Conservation (phyloP, 257 asterid species). For the Nicotiana paniculata region DNA sequence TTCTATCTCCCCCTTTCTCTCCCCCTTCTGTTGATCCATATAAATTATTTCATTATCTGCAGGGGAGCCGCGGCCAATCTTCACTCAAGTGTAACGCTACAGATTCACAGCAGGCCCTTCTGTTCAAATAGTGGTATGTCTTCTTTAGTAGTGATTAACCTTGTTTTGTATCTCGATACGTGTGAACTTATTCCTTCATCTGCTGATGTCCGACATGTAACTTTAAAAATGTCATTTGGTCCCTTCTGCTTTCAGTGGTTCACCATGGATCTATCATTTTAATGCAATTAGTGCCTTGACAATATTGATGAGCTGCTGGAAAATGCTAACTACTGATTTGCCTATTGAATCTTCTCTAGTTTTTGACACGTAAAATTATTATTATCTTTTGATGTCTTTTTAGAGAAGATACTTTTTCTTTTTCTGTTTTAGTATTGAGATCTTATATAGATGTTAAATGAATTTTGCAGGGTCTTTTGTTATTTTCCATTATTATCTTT, state of each 20-base stretch:
- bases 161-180: background rate
- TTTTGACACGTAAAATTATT: conserved; percentile 3
- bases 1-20: background rate
- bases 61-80: conserved; percentile 34
- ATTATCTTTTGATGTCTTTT: background rate
- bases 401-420: background rate
- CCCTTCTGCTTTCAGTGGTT: too few species aligned
- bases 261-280: too few species aligned
- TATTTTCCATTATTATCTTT: background rate
- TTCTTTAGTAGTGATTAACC: background rate
- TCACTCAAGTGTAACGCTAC: conserved; percentile 32
- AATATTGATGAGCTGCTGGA: too few species aligned
- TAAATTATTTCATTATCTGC: conserved; percentile 16
- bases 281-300: too few species aligned
- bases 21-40: background rate
- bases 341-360: background rate
- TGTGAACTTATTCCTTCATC: background rate
- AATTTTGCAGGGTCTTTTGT: background rate
- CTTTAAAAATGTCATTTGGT: background rate
- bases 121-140: conserved; percentile 68
- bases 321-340: too few species aligned
- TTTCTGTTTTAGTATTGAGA: background rate
- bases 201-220: background rate
- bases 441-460: background rate
- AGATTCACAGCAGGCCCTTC: conserved; percentile 51